phyloP scores from a whole-genome alignment of 352 stramenopile genomes.

The Pythium aristosporum region DNA sequence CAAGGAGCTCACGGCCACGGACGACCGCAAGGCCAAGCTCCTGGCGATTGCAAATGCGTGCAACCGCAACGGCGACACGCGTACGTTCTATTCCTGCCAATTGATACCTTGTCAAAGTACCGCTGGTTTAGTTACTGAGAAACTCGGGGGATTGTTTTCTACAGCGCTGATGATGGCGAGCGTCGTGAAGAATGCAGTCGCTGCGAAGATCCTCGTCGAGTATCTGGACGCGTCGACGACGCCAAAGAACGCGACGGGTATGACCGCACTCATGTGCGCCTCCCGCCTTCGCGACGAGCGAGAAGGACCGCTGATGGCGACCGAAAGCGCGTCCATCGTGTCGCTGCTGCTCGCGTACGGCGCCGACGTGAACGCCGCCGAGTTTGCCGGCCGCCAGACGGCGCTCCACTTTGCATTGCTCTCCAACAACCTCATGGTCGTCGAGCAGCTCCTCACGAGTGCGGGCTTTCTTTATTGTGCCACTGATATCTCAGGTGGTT shows the following conservation, averaged over 20 bases:
- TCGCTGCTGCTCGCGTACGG: slow-evolving; percentile 41
- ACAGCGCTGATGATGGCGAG: slow-evolving; percentile 86
- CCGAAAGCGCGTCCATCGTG: slow-evolving; percentile 51
- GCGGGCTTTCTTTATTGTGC: background rate
- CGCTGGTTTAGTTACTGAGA: background rate
- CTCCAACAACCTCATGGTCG: slow-evolving; percentile 47
- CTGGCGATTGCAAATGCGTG: slow-evolving; percentile 42
- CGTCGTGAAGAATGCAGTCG: slow-evolving; percentile 68
- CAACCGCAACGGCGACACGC: slow-evolving; percentile 78
- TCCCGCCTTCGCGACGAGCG: slow-evolving; percentile 46
- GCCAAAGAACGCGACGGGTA: slow-evolving; percentile 46
- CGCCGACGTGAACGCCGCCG: slow-evolving; percentile 44
- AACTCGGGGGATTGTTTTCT: background rate
- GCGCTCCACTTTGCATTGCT: slow-evolving; percentile 77
- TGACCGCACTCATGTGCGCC: slow-evolving; percentile 83
- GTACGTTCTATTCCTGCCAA: slow-evolving; percentile 27
- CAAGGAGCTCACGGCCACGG: slow-evolving; percentile 44
- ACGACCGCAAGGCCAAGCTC: slow-evolving; percentile 52
- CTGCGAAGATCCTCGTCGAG: slow-evolving; percentile 44
- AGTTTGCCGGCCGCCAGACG: slow-evolving; percentile 50
- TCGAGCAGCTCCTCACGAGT: slow-evolving; percentile 36
- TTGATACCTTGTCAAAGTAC: background rate
- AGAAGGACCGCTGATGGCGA: slow-evolving; percentile 29
- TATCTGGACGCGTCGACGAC: slow-evolving; percentile 41
- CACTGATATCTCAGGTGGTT: background rate